These are phyloP conservation scores for Chloropicon primus DNA, from an alignment of 139 green algal species.

Conservation along the genomic window DNA sequence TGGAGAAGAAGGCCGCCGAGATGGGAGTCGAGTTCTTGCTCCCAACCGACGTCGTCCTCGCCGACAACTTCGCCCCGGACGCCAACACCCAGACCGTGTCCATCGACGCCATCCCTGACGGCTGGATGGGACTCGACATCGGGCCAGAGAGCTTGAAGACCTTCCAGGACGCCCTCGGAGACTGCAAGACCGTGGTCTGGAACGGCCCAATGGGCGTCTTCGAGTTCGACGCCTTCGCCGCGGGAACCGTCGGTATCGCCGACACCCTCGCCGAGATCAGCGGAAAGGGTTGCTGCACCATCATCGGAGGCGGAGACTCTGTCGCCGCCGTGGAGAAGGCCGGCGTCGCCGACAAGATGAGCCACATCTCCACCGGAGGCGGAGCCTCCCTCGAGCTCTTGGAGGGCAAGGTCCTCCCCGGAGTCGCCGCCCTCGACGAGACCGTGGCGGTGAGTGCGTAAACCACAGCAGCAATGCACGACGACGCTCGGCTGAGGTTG, in stretches of 20 bases:
- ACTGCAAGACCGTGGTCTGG: conserved; percentile 94
- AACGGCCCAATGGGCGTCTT: conserved; percentile 96
- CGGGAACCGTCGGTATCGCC: conserved; percentile 78
- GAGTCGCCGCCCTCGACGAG: conserved; percentile 86
- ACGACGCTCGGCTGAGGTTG: too few species aligned
- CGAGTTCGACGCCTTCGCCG: conserved; percentile 88
- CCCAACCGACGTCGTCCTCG: conserved; percentile 85
- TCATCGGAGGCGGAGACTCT: conserved; percentile 96
- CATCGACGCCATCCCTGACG: conserved; percentile 77
- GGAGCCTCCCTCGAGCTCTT: conserved; percentile 95
- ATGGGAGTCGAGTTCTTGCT: conserved; percentile 90
- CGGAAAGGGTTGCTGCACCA: conserved; percentile 65
- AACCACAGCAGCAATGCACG: neutral
- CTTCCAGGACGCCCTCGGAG: conserved; percentile 68
- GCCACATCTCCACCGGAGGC: conserved; percentile 88
- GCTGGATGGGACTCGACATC: conserved; percentile 98
- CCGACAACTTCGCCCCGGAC: conserved; percentile 89
- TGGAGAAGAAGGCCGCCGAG: conserved; percentile 51
- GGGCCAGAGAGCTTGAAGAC: conserved; percentile 75
- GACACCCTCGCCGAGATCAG: conserved; percentile 75
- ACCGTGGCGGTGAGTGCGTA: conserved; percentile 11
- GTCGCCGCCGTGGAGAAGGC: conserved; percentile 97
- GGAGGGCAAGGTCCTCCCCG: conserved; percentile 96
- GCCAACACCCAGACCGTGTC: conserved; percentile 69
- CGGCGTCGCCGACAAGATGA: conserved; percentile 70